Conservation (phyloP, 306 rosid genomes). For the Ziziphus jujuba region DNA sequence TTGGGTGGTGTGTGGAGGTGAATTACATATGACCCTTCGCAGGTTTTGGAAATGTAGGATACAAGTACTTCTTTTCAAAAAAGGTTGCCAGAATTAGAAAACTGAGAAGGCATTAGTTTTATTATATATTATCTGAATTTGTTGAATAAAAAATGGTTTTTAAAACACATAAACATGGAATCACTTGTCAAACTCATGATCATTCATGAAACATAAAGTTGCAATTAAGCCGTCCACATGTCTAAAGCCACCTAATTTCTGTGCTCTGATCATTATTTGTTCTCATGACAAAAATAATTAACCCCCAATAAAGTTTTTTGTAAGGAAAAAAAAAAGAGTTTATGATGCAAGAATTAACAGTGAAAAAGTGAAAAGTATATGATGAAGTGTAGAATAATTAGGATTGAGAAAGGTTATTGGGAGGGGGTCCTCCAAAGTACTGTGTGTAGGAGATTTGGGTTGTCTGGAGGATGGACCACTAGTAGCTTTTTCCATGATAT, state of each 20-base stretch:
- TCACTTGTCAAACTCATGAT: constrained; percentile 43
- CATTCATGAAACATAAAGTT: constrained; percentile 42
- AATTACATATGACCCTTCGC: neutral
- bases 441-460: constrained; percentile 27
- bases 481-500: constrained; percentile 16
- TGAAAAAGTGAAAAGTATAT: constrained; percentile 31
- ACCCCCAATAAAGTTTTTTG: neutral
- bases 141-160: constrained; percentile 22
- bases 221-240: constrained; percentile 29
- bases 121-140: neutral
- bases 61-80: neutral
- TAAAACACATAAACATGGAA: constrained; percentile 10
- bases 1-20: too few species aligned
- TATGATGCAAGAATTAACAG: constrained; percentile 26
- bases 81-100: neutral
- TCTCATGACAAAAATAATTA: constrained; percentile 36
- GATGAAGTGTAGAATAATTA: constrained; percentile 30
- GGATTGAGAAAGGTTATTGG: constrained; percentile 24
- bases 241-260: constrained; percentile 29
- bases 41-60: neutral
- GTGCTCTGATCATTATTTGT: constrained; percentile 38
- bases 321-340: constrained; percentile 1
- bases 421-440: constrained; percentile 26
- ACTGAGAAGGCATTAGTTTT: constrained; percentile 19
- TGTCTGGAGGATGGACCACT: constrained; percentile 32